Percentiles rank a stretch among this genome's conserved stretches.
phyloP scores from a whole-genome alignment of 345 rosid species.

The Eucalyptus curtisii region DNA sequence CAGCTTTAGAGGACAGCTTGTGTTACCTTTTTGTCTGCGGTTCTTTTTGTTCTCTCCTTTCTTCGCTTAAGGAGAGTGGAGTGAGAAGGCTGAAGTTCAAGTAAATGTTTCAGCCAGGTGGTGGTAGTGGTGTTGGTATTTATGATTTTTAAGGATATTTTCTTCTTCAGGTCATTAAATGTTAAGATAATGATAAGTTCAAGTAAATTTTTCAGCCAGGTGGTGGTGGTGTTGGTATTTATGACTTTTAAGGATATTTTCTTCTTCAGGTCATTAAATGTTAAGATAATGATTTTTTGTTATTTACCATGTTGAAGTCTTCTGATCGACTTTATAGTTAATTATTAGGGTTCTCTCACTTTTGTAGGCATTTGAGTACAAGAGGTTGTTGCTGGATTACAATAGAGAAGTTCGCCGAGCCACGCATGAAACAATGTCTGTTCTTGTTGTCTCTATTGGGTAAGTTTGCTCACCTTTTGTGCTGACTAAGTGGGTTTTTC shows the following conservation, averaged over 20 bases:
- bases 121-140: neutral
- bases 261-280: neutral
- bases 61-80: neutral
- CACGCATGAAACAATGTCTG: slow-evolving; percentile 77
- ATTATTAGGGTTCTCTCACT: neutral
- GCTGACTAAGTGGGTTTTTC: neutral
- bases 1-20: neutral
- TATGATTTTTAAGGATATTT: neutral
- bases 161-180: neutral
- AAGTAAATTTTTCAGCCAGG: neutral
- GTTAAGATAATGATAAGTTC: neutral
- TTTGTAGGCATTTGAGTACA: slow-evolving; percentile 77
- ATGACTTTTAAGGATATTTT: neutral
- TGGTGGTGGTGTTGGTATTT: neutral
- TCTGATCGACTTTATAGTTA: neutral
- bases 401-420: slow-evolving; percentile 94
- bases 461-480: slow-evolving; percentile 7
- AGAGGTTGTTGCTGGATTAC: slow-evolving; percentile 77
- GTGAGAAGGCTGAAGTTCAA: neutral
- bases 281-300: neutral
- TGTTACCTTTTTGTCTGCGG: neutral
- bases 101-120: neutral
- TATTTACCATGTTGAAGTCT: neutral
- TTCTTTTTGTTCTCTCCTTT: neutral
- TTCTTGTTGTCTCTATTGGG: slow-evolving; percentile 69